Evolutionary conservation across 2,329 filamentous ascomycete species (phyloP), one percentile per base, ranked within the genome.

Genomic region (Paracamarosporium sp.): DNA sequence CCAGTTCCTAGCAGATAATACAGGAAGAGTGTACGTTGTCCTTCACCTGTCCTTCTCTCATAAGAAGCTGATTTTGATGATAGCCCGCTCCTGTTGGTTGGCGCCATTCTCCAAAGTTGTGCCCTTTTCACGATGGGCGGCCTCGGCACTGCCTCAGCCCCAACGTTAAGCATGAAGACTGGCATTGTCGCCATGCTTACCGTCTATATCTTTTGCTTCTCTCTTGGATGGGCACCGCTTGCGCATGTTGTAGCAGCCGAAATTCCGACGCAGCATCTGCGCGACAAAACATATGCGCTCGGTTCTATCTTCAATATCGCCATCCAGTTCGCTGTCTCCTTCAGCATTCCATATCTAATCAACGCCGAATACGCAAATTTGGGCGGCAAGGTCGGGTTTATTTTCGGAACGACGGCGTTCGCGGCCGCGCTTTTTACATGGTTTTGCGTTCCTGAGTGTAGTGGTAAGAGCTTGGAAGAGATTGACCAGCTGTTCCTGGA

Each of bases 311-410:
- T 59, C 31, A 55, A 59, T 45, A 55, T 55, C 33, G 31, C 36
- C 20, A 51, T 59, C 15, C 45, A 55, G 17, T 72, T 72, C 45
- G 69, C 67, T 2, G 71, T 76, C 1, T 70, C 69, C 0, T 80
- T 79, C 56, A 73, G 72, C 0, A 62, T 76, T 11, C 76, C 78
- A 0, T 79, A 80, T 31, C 69, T 80, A 0, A 61, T 78, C n/a
- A 68, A 77, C 28, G 57, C 63, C 1, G 63, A 65, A 1, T 78
- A 79, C 43, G 78, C 75, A 5, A 64, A 64, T 13, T 66, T 80
- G 1, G 73, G 69, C 0, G 67, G 66, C 17, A 77, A 74, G 36
- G 68, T 79, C 0, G 76, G 77, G 2, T 79, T 78, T 45, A 77
- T 80, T n/a, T 80, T 75, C 43, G 78, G 76, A 5, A 61, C 66